Evolutionary conservation across 1,284 basidiomycete species (phyloP).

Genomic region (Cerrena zonata): DNA sequence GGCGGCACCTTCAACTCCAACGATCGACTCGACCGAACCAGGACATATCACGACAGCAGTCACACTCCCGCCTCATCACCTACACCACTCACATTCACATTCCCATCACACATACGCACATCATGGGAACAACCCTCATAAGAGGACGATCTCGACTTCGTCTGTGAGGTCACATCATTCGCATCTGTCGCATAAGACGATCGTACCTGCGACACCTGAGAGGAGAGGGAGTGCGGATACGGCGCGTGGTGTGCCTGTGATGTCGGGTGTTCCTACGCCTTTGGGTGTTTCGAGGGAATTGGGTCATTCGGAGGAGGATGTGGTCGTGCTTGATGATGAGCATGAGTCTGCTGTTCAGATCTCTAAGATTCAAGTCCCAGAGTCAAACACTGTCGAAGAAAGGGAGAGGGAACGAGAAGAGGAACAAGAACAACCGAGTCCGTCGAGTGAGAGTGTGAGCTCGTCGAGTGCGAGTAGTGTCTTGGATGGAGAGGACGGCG

Average conservation of each 20-base stretch:
- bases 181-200: not conserved
- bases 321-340: too few species aligned
- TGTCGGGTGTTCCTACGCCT: constrained; percentile 1
- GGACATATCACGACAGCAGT: constrained; percentile 24
- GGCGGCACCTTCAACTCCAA: not conserved
- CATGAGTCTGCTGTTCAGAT: too few species aligned
- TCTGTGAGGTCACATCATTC: not conserved
- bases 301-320: not conserved
- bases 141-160: not conserved
- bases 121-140: constrained; percentile 1
- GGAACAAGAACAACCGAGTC: too few species aligned
- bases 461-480: too few species aligned
- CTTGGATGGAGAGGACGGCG: not conserved
- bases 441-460: not conserved
- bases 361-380: too few species aligned
- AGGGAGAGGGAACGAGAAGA: not conserved
- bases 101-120: constrained; percentile 7
- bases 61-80: constrained; percentile 18
- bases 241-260: constrained; percentile 17
- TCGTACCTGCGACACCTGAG: constrained; percentile 13
- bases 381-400: not conserved
- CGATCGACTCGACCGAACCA: constrained; percentile 2
- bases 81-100: constrained; percentile 15
- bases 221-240: constrained; percentile 24
- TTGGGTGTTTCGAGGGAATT: not conserved